Evolutionary conservation across 2,329 filamentous ascomycete species (phyloP), one percentile per base, ranked within the genome.

Genomic region (Venturia aucupariae): DNA sequence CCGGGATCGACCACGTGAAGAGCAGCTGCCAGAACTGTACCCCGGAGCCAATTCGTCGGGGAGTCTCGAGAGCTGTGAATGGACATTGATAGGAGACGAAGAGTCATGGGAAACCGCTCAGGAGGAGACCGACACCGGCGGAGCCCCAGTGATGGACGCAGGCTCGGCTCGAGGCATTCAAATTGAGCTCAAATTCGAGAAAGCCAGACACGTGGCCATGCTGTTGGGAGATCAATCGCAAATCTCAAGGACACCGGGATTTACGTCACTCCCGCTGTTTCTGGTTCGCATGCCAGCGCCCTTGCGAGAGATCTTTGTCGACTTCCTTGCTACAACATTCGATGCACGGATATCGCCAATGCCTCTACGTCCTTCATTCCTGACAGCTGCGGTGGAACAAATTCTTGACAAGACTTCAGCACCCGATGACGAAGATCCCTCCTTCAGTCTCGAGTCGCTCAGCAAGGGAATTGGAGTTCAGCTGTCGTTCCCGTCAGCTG

Each of bases 211-310:
- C 73, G 79, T 78, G 68, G 80, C 80, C 3, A 76, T 81, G n/a
- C 72, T 84, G 2, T 74, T 83, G 6, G 71, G 79, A 2, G 72
- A 77, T 19, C 71, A 74, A 2, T 67, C 70, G 38, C 67, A 68
- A 24, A 71, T 73, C 4, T 67, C 72, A 1, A 68, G 69, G 7
- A 51, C 27, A 27, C 32, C 30, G 42, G 71, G 69, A 61, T 80
- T 80, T 60, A 82, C 80, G 1, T 72, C 76, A 19, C 74, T 84
- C 3, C 81, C 81, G 0, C 70, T 84, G 17, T 72, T 84, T 17
- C 70, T 84, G 48, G 77, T 81, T 3, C 79, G 79, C 65, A 78
- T 83, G 70, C 81, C 82, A 1, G 79, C 75, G 41, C 71, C 77
- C 0, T 71, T 83, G 13, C 77, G 81, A 4, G 78, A 81, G 44